phyloP scores from a whole-genome alignment of 768 basidiomycete genomes.

The Termitomyces sp. region DNA sequence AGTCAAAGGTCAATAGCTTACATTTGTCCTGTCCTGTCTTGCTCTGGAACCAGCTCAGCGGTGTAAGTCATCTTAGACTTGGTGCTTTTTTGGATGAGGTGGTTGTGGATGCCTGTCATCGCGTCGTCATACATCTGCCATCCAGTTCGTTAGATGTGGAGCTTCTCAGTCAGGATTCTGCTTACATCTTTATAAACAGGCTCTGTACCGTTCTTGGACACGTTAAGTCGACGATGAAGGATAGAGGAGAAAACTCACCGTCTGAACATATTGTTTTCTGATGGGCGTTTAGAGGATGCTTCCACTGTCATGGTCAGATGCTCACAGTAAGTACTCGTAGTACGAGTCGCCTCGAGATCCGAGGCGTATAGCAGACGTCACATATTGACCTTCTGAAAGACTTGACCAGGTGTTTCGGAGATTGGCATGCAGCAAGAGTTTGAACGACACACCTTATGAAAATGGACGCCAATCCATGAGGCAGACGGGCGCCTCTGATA shows the following conservation, averaged over 20 bases:
- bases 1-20: conserved; percentile 8
- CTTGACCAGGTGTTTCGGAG: conserved; percentile 17
- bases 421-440: not conserved
- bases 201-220: conserved; percentile 64
- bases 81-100: conserved; percentile 65
- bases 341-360: conserved; percentile 93
- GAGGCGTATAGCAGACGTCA: conserved; percentile 74
- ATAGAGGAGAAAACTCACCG: conserved; percentile 35
- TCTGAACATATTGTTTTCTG: conserved; percentile 81
- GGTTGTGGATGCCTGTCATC: conserved; percentile 75
- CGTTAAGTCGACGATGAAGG: not conserved
- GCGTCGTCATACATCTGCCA: conserved; percentile 89
- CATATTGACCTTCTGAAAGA: conserved; percentile 36
- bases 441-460: conserved; percentile 61
- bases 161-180: not conserved
- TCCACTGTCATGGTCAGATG: not conserved
- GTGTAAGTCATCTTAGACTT: conserved; percentile 69
- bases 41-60: conserved; percentile 72
- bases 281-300: not conserved
- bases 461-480: conserved; percentile 78
- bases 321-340: conserved; percentile 86
- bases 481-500: conserved; percentile 57
- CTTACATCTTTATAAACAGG: conserved; percentile 67
- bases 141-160: not conserved
- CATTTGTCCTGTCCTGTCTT: conserved; percentile 33